phyloP scores from a whole-genome alignment of 495 filamentous ascomycete species.

The Aspergillus carlsbadensis region DNA sequence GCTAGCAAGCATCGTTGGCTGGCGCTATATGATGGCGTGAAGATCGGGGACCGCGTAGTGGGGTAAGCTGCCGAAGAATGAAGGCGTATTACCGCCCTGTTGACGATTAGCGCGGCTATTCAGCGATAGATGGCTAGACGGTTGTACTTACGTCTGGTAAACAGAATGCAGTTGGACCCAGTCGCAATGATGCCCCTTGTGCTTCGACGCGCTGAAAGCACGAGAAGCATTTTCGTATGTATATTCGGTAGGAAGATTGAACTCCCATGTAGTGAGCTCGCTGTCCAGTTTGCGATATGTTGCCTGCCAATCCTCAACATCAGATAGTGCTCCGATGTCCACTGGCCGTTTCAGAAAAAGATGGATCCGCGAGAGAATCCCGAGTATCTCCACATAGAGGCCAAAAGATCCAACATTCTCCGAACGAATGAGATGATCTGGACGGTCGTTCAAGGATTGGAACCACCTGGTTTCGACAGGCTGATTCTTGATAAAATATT shows the following conservation, averaged over 20 bases:
- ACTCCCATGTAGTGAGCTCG: slow-evolving; percentile 77
- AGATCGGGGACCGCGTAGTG: slow-evolving; percentile 79
- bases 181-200: slow-evolving; percentile 68
- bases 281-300: slow-evolving; percentile 82
- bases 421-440: slow-evolving; percentile 65
- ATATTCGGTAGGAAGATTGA: slow-evolving; percentile 76
- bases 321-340: slow-evolving; percentile 77
- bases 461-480: slow-evolving; percentile 85
- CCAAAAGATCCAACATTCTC: slow-evolving; percentile 84
- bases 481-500: slow-evolving; percentile 80
- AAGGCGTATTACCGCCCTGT: slow-evolving; percentile 78
- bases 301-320: slow-evolving; percentile 85
- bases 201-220: slow-evolving; percentile 62
- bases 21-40: slow-evolving; percentile 80
- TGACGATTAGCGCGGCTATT: slow-evolving; percentile 19
- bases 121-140: neutral
- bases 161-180: slow-evolving; percentile 90
- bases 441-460: slow-evolving; percentile 46
- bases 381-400: slow-evolving; percentile 82
- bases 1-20: slow-evolving; percentile 77
- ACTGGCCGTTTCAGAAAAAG: slow-evolving; percentile 82
- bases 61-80: slow-evolving; percentile 94
- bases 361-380: slow-evolving; percentile 82
- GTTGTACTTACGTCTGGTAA: slow-evolving; percentile 60
- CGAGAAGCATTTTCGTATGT: slow-evolving; percentile 68